Conservation (phyloP, 2,329 filamentous ascomycete genomes). For the Microsporum audouinii region DNA sequence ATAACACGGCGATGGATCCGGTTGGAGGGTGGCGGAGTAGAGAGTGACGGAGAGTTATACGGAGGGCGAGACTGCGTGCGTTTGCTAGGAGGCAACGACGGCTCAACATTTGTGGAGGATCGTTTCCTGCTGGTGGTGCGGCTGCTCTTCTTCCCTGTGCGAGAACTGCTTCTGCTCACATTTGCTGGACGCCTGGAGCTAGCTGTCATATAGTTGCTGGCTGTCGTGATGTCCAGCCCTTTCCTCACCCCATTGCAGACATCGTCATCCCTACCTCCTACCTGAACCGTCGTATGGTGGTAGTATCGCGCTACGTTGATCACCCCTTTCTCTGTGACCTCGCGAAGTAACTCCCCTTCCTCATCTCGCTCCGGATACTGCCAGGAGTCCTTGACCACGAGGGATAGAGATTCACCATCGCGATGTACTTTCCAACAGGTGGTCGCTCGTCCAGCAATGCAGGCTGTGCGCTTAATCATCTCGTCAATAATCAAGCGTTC, state of each 20-base stretch:
- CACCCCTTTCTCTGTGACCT: constrained; percentile 17
- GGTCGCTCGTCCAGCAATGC: constrained; percentile 32
- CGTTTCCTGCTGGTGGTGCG: constrained; percentile 11
- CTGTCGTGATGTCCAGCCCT: constrained; percentile 10
- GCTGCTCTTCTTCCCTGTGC: neutral
- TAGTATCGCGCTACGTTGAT: constrained; percentile 22
- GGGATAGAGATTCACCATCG: constrained; percentile 14
- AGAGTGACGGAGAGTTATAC: neutral
- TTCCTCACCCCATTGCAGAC: constrained; percentile 14
- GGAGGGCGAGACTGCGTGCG: constrained; percentile 9
- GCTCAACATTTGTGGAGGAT: constrained; percentile 15
- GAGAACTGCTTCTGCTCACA: constrained; percentile 8
- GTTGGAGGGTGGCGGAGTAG: constrained; percentile 18
- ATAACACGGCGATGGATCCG: constrained; percentile 34
- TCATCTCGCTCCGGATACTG: constrained; percentile 20
- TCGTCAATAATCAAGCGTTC: constrained; percentile 34
- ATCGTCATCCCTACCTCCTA: constrained; percentile 15
- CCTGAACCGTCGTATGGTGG: constrained; percentile 17
- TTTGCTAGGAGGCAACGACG: constrained; percentile 14
- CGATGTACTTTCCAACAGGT: constrained; percentile 37
- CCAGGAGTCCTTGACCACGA: constrained; percentile 20
- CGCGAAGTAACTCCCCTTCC: constrained; percentile 19
- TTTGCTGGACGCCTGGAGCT: constrained; percentile 1
- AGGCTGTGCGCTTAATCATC: constrained; percentile 25
- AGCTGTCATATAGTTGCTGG: neutral